Evolutionary conservation across 1,284 basidiomycete species (phyloP).

Genomic region (Cutaneotrichosporon dermatis): DNA sequence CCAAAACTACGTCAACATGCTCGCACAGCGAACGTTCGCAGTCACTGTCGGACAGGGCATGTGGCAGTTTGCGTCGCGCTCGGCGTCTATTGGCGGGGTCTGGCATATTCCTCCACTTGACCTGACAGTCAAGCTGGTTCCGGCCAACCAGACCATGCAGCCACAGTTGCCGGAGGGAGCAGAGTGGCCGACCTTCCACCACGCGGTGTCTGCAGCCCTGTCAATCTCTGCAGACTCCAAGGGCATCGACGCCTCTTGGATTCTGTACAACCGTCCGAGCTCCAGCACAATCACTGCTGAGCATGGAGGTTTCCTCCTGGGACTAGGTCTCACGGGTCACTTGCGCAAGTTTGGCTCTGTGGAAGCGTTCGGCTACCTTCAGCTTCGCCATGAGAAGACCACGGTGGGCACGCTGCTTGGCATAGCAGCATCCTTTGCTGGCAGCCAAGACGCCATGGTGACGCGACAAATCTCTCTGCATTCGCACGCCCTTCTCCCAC

Average conservation of each 20-base stretch:
- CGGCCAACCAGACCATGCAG: slow-evolving; percentile 51
- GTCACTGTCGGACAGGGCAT: slow-evolving; percentile 80
- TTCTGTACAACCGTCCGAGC: slow-evolving; percentile 79
- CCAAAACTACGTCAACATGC: slow-evolving; percentile 68
- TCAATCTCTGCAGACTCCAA: slow-evolving; percentile 71
- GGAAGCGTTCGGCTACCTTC: slow-evolving; percentile 75
- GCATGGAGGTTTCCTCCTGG: slow-evolving; percentile 92
- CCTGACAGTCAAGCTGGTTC: slow-evolving; percentile 65
- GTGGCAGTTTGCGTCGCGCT: slow-evolving; percentile 73
- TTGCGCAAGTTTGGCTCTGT: slow-evolving; percentile 81
- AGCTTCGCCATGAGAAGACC: slow-evolving; percentile 89
- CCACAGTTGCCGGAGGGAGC: slow-evolving; percentile 63
- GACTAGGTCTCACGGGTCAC: slow-evolving; percentile 86
- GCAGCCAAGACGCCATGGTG: slow-evolving; percentile 77
- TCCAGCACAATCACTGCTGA: slow-evolving; percentile 70
- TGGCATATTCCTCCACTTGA: slow-evolving; percentile 78
- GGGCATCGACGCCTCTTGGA: slow-evolving; percentile 83
- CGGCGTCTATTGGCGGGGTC: slow-evolving; percentile 66
- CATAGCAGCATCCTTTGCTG: slow-evolving; percentile 84
- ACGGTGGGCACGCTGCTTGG: slow-evolving; percentile 91
- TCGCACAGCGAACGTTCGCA: slow-evolving; percentile 78
- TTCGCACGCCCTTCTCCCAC: slow-evolving; percentile 83
- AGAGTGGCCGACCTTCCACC: slow-evolving; percentile 95
- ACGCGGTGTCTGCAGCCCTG: slow-evolving; percentile 87
- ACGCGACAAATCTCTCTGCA: slow-evolving; percentile 89